A percentile compares a stretch with the other conserved stretches of the same genome.
Evolutionary conservation across 306 rosid genomes (phyloP).

Genomic region (Gastrolobium bilobum): DNA sequence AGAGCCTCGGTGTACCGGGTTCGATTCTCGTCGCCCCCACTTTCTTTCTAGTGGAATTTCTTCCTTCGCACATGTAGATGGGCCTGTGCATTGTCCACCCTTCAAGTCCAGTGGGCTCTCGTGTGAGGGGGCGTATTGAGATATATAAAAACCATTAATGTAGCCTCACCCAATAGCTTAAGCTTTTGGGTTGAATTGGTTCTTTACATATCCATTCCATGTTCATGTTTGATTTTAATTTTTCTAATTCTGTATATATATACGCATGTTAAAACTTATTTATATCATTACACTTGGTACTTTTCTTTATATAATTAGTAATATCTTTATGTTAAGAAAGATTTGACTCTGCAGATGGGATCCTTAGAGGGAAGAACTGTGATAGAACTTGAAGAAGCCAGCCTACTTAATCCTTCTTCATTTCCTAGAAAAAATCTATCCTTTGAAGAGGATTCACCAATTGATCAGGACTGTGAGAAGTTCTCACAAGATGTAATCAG

Average conservation of each 20-base stretch:
- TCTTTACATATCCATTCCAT: background rate
- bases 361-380: constrained; percentile 30
- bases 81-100: too few species aligned
- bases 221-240: too few species aligned
- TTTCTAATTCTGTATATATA: background rate
- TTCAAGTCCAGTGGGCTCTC: too few species aligned
- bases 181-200: too few species aligned
- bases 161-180: too few species aligned
- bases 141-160: too few species aligned
- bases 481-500: constrained; percentile 38
- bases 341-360: constrained; percentile 33
- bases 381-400: constrained; percentile 33
- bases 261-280: background rate
- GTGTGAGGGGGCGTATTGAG: too few species aligned
- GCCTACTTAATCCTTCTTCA: constrained; percentile 33
- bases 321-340: background rate
- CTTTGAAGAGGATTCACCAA: constrained; percentile 29
- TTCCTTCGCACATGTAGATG: too few species aligned
- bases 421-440: constrained; percentile 27
- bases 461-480: constrained; percentile 28
- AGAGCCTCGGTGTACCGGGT: too few species aligned
- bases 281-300: background rate
- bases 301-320: background rate
- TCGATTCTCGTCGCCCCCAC: too few species aligned
- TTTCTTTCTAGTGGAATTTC: too few species aligned